phyloP scores from a whole-genome alignment of 2,329 filamentous ascomycete genomes.

The Fusarium globosum region DNA sequence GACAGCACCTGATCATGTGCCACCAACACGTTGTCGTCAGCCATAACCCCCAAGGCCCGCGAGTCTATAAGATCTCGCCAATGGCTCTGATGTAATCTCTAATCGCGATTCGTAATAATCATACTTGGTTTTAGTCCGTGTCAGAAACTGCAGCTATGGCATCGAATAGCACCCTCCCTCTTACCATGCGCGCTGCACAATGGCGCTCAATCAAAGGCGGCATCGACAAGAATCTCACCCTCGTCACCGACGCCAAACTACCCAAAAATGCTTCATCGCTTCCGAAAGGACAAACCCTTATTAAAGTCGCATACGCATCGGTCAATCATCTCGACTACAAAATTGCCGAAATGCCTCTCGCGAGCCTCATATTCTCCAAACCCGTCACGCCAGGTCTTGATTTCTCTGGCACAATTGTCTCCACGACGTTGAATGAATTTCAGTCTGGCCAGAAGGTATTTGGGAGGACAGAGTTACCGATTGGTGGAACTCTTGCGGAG shows the following conservation, averaged over 20 bases:
- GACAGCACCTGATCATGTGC: constrained; percentile 9
- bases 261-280: constrained; percentile 1
- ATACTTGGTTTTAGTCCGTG: too few relatives aligned
- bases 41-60: rapidly evolving
- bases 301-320: constrained; percentile 35
- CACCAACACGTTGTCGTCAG: background rate
- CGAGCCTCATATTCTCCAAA: constrained; percentile 10
- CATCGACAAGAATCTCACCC: constrained; percentile 30
- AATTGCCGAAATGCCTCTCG: constrained; percentile 29
- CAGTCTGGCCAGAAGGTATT: constrained; percentile 14
- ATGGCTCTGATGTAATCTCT: too few relatives aligned
- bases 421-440: background rate
- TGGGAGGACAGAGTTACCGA: constrained; percentile 23
- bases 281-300: constrained; percentile 6
- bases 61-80: background rate
- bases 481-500: constrained; percentile 25
- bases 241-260: constrained; percentile 5
- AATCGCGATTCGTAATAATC: too few relatives aligned
- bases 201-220: constrained; percentile 31
- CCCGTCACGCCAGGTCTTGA: constrained; percentile 32
- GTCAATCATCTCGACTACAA: constrained; percentile 40
- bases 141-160: background rate
- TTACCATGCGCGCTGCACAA: constrained; percentile 32
- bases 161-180: constrained; percentile 8
- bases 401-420: constrained; percentile 30